Conservation (phyloP, 1,284 basidiomycete genomes). For the Chiua sp. region DNA sequence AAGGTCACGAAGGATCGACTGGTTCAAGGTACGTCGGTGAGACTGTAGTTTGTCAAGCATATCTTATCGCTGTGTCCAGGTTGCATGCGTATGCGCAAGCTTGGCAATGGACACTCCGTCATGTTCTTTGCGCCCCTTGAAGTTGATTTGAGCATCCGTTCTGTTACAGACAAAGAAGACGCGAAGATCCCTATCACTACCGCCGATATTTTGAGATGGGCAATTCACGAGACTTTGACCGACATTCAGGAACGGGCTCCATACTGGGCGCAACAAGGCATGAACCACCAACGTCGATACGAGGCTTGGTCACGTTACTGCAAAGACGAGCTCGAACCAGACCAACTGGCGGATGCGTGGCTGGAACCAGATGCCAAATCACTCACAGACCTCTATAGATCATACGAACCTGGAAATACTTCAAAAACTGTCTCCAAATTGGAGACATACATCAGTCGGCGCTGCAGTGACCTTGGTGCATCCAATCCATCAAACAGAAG, state of each 20-base stretch:
- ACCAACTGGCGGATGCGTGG: slow-evolving; percentile 33
- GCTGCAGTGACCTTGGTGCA: slow-evolving; percentile 33
- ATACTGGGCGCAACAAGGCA: slow-evolving; percentile 53
- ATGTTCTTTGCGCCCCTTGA: slow-evolving; percentile 53
- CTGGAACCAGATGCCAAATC: slow-evolving; percentile 41
- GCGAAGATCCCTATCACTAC: slow-evolving; percentile 22
- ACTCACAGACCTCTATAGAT: slow-evolving; percentile 42
- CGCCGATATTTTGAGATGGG: slow-evolving; percentile 47
- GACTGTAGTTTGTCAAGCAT: accelerated
- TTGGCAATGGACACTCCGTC: slow-evolving; percentile 52
- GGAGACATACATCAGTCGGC: slow-evolving; percentile 25
- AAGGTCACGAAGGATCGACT: slow-evolving; percentile 56
- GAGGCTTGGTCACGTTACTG: slow-evolving; percentile 34
- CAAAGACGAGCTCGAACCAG: background rate
- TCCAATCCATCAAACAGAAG: slow-evolving; percentile 6
- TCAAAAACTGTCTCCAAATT: slow-evolving; percentile 7
- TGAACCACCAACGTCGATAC: slow-evolving; percentile 40
- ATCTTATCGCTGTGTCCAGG: slow-evolving; percentile 27
- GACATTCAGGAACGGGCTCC: slow-evolving; percentile 44
- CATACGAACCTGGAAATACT: background rate
- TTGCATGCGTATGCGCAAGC: slow-evolving; percentile 53
- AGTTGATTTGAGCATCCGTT: slow-evolving; percentile 45
- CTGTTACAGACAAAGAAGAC: slow-evolving; percentile 12
- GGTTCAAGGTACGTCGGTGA: slow-evolving; percentile 49
- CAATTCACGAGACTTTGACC: slow-evolving; percentile 46